Percentiles rank a stretch among this genome's conserved stretches.
Evolutionary conservation across 2,329 filamentous ascomycete species (phyloP).

Genomic region (Pestalotiopsis sp.): DNA sequence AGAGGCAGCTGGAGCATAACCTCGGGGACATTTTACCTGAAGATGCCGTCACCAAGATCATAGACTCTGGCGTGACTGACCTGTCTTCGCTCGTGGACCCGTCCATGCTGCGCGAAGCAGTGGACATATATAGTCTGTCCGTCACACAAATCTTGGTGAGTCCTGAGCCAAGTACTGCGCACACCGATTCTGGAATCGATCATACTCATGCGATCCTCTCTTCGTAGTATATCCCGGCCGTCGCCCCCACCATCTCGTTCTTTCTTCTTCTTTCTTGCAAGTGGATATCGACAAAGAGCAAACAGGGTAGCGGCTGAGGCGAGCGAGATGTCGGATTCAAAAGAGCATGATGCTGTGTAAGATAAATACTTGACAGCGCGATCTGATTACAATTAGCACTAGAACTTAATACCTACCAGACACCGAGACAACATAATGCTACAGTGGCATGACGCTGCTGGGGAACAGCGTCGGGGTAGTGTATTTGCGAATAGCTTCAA

Average conservation of each 20-base stretch:
- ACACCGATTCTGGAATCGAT: background rate
- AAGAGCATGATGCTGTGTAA: no score
- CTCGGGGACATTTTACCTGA: constrained; percentile 12
- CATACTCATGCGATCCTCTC: background rate
- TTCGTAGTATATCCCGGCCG: constrained; percentile 20
- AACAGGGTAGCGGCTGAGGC: background rate
- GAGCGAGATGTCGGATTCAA: no score
- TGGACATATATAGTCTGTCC: constrained; percentile 18
- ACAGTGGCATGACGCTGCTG: no score
- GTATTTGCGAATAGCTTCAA: no score
- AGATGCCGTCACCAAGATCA: constrained; percentile 16
- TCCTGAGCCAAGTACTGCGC: background rate
- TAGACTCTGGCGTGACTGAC: constrained; percentile 17
- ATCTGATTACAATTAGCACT: no score
- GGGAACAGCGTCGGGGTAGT: no score
- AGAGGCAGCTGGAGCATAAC: constrained; percentile 15
- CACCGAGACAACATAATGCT: no score
- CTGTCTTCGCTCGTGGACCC: constrained; percentile 13
- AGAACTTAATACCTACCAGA: no score
- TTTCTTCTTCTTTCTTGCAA: constrained; percentile 16
- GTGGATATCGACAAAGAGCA: constrained; percentile 22
- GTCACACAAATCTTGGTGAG: constrained; percentile 24
- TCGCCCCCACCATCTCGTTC: constrained; percentile 17
- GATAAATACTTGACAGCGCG: no score
- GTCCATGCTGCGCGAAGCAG: constrained; percentile 7